Conservation (phyloP, 345 rosid species). For the Euphorbia lathyris region DNA sequence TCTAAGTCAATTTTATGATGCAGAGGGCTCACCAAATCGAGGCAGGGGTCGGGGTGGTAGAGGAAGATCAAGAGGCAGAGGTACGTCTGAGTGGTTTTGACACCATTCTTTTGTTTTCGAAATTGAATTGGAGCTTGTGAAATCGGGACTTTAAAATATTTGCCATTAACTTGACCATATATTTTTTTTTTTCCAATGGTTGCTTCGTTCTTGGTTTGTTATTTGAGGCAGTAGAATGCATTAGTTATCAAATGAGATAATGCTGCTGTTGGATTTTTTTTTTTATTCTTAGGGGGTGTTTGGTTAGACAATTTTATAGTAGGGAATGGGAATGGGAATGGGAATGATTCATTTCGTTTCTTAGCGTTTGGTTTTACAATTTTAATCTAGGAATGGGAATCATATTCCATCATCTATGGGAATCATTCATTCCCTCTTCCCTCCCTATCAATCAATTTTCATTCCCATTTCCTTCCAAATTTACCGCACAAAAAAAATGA, state of each 20-base stretch:
- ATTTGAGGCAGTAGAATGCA: neutral
- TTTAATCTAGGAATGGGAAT: no score
- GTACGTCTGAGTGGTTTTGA: slow-evolving; percentile 11
- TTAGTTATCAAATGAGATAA: neutral
- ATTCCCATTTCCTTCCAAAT: no score
- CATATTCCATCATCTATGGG: no score
- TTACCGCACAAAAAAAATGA: no score
- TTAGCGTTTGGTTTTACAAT: no score
- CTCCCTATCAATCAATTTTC: no score
- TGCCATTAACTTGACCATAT: neutral
- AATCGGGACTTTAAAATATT: neutral
- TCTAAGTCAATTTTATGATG: neutral
- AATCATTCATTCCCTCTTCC: no score
- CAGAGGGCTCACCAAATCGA: slow-evolving; percentile 32
- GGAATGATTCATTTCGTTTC: no score
- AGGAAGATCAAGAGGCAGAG: slow-evolving; percentile 28
- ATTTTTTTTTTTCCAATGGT: neutral
- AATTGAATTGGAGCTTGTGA: neutral
- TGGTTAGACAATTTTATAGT: no score
- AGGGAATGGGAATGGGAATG: no score
- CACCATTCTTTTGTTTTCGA: neutral
- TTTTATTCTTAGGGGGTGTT: no score
- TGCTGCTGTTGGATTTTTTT: neutral
- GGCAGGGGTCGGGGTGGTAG: slow-evolving; percentile 31
- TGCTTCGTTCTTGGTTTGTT: neutral